Evolutionary conservation across 2,329 filamentous ascomycete species (phyloP).

Genomic region (Colletotrichum sp.): DNA sequence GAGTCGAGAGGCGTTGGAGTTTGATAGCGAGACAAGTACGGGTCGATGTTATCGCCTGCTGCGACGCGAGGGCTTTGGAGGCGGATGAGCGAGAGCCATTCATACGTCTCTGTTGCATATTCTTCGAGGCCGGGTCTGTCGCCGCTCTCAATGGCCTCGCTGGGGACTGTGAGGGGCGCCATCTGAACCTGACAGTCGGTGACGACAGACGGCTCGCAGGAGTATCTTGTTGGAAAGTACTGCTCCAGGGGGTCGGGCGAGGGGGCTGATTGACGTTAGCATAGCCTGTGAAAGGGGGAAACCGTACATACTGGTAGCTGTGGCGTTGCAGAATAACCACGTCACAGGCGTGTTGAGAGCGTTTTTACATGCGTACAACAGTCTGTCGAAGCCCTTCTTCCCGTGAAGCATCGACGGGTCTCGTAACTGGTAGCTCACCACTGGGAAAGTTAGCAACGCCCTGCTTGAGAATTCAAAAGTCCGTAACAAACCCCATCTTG

Average conservation of each 20-base stretch:
- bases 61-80: constrained; percentile 69
- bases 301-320: constrained; percentile 41
- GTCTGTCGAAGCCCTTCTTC: constrained; percentile 80
- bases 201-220: constrained; percentile 35
- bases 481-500: constrained; percentile 70
- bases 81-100: constrained; percentile 75
- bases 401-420: constrained; percentile 79
- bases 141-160: constrained; percentile 33
- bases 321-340: constrained; percentile 80
- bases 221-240: constrained; percentile 49
- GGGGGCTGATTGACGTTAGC: constrained; percentile 43
- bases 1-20: constrained; percentile 48
- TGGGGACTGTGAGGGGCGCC: constrained; percentile 32
- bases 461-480: neutral
- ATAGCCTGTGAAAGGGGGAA: neutral
- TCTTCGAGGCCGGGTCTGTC: constrained; percentile 64
- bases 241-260: constrained; percentile 53
- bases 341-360: constrained; percentile 70
- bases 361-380: constrained; percentile 80
- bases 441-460: constrained; percentile 49
- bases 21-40: constrained; percentile 72
- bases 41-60: constrained; percentile 64
- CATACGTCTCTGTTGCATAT: constrained; percentile 67
- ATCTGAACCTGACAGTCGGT: constrained; percentile 30
- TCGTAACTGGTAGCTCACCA: constrained; percentile 78